Evolutionary conservation across 1,284 basidiomycete species (phyloP).

Genomic region (Naganishia liquefaciens): DNA sequence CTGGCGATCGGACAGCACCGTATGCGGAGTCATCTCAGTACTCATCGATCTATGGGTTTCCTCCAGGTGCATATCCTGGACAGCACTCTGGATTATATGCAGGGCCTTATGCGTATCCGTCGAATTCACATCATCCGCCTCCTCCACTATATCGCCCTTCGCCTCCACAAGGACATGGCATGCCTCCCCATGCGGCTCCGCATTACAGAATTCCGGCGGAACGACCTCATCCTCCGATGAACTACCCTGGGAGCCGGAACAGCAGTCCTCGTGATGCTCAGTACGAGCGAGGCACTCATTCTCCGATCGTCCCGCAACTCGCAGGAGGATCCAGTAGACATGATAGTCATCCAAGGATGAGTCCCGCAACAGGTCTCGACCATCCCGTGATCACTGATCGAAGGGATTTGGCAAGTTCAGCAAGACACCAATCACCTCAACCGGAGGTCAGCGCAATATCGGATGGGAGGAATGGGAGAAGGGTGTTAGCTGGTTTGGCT

Average conservation of each 20-base stretch:
- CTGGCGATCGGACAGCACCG: background rate
- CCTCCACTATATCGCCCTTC: background rate
- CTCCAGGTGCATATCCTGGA: background rate
- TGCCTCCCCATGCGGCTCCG: background rate
- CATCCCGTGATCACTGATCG: conserved; percentile 6
- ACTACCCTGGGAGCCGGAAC: background rate
- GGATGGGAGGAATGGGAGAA: background rate
- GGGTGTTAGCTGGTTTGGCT: conserved; percentile 2
- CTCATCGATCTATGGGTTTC: no score
- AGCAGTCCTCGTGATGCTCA: conserved; percentile 2
- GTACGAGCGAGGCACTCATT: no score
- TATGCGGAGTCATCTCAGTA: no score
- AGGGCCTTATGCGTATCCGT: background rate
- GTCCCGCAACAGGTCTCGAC: conserved; percentile 8
- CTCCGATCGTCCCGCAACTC: no score
- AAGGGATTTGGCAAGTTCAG: background rate
- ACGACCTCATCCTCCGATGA: conserved; percentile 5
- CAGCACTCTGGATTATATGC: background rate
- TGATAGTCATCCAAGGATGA: conserved; percentile 2
- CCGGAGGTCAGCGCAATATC: background rate
- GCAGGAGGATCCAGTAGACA: background rate
- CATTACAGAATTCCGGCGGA: background rate
- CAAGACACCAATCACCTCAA: conserved; percentile 2
- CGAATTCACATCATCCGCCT: background rate
- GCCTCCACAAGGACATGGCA: background rate